Conservation (phyloP, 2,329 filamentous ascomycete genomes). For the Epichloe amarillans region DNA sequence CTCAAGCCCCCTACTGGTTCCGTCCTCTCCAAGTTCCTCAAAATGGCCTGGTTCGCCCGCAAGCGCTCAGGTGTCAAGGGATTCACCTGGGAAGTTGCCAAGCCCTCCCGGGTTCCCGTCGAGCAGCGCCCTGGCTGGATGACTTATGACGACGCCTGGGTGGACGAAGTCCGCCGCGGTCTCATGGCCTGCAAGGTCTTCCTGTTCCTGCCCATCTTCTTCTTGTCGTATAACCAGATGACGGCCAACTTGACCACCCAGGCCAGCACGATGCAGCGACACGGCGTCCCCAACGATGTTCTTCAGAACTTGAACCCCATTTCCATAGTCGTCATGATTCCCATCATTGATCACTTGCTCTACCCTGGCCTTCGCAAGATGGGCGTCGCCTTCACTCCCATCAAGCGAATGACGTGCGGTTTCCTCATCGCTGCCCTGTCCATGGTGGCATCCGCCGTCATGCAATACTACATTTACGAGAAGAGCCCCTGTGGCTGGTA, state of each 20-base stretch:
- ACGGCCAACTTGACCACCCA: conserved; percentile 49
- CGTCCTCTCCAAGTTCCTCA: conserved; percentile 53
- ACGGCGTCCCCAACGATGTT: conserved; percentile 65
- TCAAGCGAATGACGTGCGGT: conserved; percentile 61
- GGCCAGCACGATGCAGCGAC: conserved; percentile 50
- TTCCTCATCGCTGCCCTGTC: conserved; percentile 53
- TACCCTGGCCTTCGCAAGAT: conserved; percentile 54
- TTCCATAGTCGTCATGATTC: conserved; percentile 62
- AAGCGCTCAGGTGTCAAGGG: conserved; percentile 54
- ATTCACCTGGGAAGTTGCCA: conserved; percentile 53
- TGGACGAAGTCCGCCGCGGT: conserved; percentile 63
- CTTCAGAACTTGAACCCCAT: conserved; percentile 66
- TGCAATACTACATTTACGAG: conserved; percentile 52
- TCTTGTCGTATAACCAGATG: conserved; percentile 46
- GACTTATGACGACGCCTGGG: conserved; percentile 74
- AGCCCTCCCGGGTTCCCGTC: conserved; percentile 49
- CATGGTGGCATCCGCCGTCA: conserved; percentile 43
- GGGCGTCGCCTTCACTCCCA: conserved; percentile 56
- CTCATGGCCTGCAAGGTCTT: conserved; percentile 59
- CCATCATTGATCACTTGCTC: conserved; percentile 52
- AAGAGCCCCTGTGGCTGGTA: conserved; percentile 44
- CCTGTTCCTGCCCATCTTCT: conserved; percentile 54
- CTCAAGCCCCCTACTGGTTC: conserved; percentile 57
- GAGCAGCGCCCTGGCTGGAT: conserved; percentile 54
- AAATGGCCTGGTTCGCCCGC: conserved; percentile 45